Evolutionary conservation across 169 alveolate species (phyloP).

Genomic region (Plasmodium ovale): DNA sequence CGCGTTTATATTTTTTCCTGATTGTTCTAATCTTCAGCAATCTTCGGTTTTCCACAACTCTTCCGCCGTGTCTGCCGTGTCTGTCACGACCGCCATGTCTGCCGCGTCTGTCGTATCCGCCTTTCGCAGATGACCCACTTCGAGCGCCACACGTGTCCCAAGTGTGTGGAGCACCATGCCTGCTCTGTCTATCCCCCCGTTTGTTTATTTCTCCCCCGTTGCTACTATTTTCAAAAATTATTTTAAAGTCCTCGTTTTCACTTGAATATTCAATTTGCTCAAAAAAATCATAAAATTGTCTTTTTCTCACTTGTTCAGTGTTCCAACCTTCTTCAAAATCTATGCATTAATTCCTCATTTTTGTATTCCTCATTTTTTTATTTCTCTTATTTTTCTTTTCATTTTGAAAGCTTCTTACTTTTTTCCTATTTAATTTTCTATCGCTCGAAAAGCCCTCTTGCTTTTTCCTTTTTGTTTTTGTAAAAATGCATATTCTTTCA

Average conservation of each 20-base stretch:
- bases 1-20: too few relatives aligned
- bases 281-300: conserved; percentile 8
- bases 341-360: background rate
- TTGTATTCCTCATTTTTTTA: background rate
- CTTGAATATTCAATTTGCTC: conserved; percentile 40
- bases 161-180: too few relatives aligned
- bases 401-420: background rate
- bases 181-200: background rate
- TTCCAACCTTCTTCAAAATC: background rate
- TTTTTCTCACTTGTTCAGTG: conserved; percentile 22
- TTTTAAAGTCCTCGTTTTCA: conserved; percentile 45
- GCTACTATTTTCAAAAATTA: conserved; percentile 23
- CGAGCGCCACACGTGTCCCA: too few relatives aligned
- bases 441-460: background rate
- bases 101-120: too few relatives aligned
- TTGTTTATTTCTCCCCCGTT: background rate
- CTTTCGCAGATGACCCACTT: too few relatives aligned
- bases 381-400: background rate
- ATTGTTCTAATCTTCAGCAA: too few relatives aligned
- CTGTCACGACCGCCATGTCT: too few relatives aligned
- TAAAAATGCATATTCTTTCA: too few relatives aligned
- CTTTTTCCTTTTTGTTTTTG: too few relatives aligned
- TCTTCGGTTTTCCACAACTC: too few relatives aligned
- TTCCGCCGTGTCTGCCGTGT: too few relatives aligned
- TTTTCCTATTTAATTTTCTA: background rate